Base-by-base conservation (phyloP, 768 basidiomycete species). In the Leccinum aurantiacum region DNA sequence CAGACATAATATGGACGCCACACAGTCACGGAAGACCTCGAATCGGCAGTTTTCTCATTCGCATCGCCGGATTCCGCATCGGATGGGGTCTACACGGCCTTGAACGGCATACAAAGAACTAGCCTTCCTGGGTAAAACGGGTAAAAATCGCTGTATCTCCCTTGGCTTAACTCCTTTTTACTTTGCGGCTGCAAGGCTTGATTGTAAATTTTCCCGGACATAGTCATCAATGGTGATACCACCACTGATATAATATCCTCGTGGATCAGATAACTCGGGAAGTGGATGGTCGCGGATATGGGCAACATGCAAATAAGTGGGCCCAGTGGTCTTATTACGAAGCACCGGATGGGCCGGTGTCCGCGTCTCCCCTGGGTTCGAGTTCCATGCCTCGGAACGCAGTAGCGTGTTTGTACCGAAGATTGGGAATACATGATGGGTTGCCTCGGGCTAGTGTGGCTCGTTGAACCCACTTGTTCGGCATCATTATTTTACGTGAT, bases 381-480 rank as follows among this genome's bases (percentile, higher is more conserved):
- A 67, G n/a, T 81, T 78, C 77, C 78, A 81, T 69, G 81, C 84
- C 60, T 81, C 82, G 19, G 82, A 83, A 69, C 71, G 81, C 59
- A 78, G 77, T 24, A 69, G 17, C 79, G 53, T 79, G 80, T 1
- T 70, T 41, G 38, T n/a, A n/a, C 38, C 9, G 17, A n/a, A n/a
- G 17, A 81, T 54, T 74, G 75, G 60, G 77, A 19, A 81, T 84
- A 81, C 78, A 29, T 69, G 75, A 57, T 84, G 84, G 83, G 19
- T 59, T 65, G 37, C 62, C 58, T 71, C 71, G 67, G 71, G 35
- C 56, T 54, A 61, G 62, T 49, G 71, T 71, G 64, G 64, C 68
- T 63, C 66, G 22, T 57, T 60, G 33, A 14, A 35, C 13, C 49
- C 46, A 60, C 47, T 46, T 60, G 60, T 61, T 69, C 63, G 65